Conservation (phyloP, 345 rosid species). For the Alliaria petiolata region DNA sequence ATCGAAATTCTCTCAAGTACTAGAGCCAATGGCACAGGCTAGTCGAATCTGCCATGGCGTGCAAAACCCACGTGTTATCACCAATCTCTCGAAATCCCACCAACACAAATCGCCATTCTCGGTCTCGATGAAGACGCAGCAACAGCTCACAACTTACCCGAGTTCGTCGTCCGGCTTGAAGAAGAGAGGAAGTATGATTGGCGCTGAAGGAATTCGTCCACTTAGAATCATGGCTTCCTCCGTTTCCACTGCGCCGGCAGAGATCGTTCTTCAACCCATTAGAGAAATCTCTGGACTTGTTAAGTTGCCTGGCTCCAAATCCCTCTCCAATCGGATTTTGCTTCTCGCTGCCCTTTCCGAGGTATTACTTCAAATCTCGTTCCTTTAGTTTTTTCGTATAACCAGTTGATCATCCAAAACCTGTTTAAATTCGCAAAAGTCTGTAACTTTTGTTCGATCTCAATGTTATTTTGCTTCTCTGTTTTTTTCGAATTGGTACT, state of each 20-base stretch:
- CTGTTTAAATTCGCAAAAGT: background rate
- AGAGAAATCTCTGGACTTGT: conserved; percentile 71
- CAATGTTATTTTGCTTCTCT: too few species aligned
- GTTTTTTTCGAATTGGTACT: background rate
- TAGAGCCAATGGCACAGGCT: conserved; percentile 43
- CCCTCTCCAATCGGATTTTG: conserved; percentile 75
- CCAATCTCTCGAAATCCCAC: conserved; percentile 26
- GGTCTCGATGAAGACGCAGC: conserved; percentile 27
- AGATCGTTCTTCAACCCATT: conserved; percentile 71
- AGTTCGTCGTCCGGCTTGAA: conserved; percentile 8
- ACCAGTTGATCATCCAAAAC: background rate
- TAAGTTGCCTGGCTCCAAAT: conserved; percentile 78
- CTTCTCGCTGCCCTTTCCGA: conserved; percentile 83
- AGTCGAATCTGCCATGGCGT: conserved; percentile 41
- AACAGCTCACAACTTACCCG: background rate
- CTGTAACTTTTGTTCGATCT: background rate
- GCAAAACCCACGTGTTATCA: conserved; percentile 17
- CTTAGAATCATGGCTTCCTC: conserved; percentile 45
- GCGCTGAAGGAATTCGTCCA: background rate
- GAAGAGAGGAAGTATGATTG: background rate
- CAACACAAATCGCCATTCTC: conserved; percentile 27
- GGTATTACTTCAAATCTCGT: conserved; percentile 25
- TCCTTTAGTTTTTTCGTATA: too few species aligned
- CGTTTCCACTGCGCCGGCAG: conserved; percentile 35
- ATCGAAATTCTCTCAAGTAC: background rate